These are phyloP conservation scores for Baeospora myosura DNA, from an alignment of 1,284 basidiomycete species.

Conservation along the genomic window DNA sequence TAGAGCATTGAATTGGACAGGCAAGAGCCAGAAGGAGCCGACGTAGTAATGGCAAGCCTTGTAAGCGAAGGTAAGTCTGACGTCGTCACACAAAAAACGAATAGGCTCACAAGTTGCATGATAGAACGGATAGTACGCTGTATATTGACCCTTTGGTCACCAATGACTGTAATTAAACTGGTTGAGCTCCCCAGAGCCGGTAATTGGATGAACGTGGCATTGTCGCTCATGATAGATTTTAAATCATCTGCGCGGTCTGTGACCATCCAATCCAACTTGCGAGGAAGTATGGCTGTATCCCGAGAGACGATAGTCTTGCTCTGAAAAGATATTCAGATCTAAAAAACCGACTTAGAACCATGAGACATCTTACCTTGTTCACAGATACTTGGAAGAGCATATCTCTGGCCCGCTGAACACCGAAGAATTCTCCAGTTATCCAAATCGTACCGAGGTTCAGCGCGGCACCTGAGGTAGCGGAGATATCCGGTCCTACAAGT, in stretches of 20 bases:
- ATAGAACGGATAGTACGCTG: slow-evolving; percentile 91
- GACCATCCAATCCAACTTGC: slow-evolving; percentile 98
- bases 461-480: slow-evolving; percentile 28
- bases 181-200: slow-evolving; percentile 87
- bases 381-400: slow-evolving; percentile 88
- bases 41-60: slow-evolving; percentile 95
- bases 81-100: slow-evolving; percentile 1
- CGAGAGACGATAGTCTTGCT: slow-evolving; percentile 87
- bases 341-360: slow-evolving; percentile 6
- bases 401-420: slow-evolving; percentile 89
- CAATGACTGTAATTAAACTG: slow-evolving; percentile 89
- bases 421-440: slow-evolving; percentile 98
- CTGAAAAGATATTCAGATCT: slow-evolving; percentile 33
- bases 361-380: slow-evolving; percentile 60
- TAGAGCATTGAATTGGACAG: slow-evolving; percentile 88
- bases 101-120: slow-evolving; percentile 82
- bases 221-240: slow-evolving; percentile 90
- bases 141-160: slow-evolving; percentile 92
- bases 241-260: slow-evolving; percentile 89
- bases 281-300: slow-evolving; percentile 89
- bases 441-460: slow-evolving; percentile 77
- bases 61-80: slow-evolving; percentile 10
- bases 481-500: slow-evolving; percentile 62
- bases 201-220: slow-evolving; percentile 92
- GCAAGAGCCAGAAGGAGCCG: slow-evolving; percentile 92